These are phyloP conservation scores for Oxalis stricta DNA, from an alignment of 441 rosid genomes.

Conservation along the genomic window DNA sequence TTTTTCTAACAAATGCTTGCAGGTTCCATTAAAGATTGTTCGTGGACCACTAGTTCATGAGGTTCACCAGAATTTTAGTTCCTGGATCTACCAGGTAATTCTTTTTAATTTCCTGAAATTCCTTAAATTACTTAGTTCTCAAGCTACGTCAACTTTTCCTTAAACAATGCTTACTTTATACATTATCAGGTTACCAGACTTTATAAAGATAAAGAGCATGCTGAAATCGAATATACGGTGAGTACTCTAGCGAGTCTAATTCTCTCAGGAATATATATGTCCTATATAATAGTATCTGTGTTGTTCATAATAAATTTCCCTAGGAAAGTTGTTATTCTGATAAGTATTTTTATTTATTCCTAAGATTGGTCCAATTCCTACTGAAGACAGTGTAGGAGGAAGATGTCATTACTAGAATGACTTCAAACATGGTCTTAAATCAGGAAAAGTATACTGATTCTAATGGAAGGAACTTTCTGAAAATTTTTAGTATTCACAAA, in stretches of 20 bases:
- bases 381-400: conserved; percentile 30
- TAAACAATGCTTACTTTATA: too few species aligned
- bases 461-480: conserved; percentile 36
- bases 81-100: conserved; percentile 43
- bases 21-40: conserved; percentile 25
- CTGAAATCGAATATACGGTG: conserved; percentile 36
- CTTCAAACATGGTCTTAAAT: conserved; percentile 21
- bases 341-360: conserved; percentile 3
- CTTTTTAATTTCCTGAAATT: not conserved
- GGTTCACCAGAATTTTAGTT: conserved; percentile 34
- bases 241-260: too few species aligned
- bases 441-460: conserved; percentile 42
- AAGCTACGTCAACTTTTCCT: not conserved
- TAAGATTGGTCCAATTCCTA: conserved; percentile 45
- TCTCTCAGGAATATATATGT: not conserved
- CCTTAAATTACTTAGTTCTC: not conserved
- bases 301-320: not conserved
- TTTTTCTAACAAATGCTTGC: too few species aligned
- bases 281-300: not conserved
- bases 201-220: conserved; percentile 38
- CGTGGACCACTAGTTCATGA: conserved; percentile 35
- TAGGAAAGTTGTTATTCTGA: not conserved
- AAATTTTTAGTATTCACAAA: too few species aligned
- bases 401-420: conserved; percentile 30
- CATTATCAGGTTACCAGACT: conserved; percentile 33